These are phyloP conservation scores for Usnea hakonensis DNA, from an alignment of 495 filamentous ascomycete species.

Conservation along the genomic window DNA sequence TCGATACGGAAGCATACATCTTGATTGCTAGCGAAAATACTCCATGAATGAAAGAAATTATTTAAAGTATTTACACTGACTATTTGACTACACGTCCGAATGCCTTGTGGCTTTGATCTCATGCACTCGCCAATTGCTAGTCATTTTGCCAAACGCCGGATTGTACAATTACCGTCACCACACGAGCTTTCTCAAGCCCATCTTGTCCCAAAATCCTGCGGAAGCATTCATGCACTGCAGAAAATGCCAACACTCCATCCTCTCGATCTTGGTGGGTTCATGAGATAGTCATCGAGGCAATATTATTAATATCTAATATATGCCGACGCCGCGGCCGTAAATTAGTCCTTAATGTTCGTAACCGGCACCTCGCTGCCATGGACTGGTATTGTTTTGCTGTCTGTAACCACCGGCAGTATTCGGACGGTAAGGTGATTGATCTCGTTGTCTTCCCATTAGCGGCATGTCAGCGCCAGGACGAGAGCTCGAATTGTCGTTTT, in stretches of 20 bases:
- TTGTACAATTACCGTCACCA: constrained; percentile 8
- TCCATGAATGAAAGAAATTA: neutral
- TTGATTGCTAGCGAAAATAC: neutral
- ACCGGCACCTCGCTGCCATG: constrained; percentile 60
- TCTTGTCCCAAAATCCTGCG: neutral
- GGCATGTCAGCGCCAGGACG: constrained; percentile 25
- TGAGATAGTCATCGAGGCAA: constrained; percentile 9
- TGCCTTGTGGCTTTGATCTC: neutral
- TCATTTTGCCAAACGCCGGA: neutral
- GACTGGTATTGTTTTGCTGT: constrained; percentile 50
- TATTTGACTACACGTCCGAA: neutral
- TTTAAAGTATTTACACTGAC: constrained; percentile 12
- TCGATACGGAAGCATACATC: neutral
- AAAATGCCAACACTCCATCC: constrained; percentile 4
- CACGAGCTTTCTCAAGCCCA: neutral
- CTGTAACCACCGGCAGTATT: constrained; percentile 30
- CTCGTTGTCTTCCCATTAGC: constrained; percentile 10
- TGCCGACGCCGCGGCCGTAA: constrained; percentile 10
- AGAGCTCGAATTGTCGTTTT: constrained; percentile 27
- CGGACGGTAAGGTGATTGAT: constrained; percentile 26
- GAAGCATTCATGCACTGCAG: neutral
- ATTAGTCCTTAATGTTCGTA: constrained; percentile 46
- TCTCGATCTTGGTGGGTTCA: constrained; percentile 3
- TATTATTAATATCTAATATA: constrained; percentile 17
- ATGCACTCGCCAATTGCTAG: constrained; percentile 8